A percentile compares a stretch with the other conserved stretches of the same genome.
Evolutionary conservation across 2,329 filamentous ascomycete genomes (phyloP).

Genomic region (Aquanectria penicillioides): DNA sequence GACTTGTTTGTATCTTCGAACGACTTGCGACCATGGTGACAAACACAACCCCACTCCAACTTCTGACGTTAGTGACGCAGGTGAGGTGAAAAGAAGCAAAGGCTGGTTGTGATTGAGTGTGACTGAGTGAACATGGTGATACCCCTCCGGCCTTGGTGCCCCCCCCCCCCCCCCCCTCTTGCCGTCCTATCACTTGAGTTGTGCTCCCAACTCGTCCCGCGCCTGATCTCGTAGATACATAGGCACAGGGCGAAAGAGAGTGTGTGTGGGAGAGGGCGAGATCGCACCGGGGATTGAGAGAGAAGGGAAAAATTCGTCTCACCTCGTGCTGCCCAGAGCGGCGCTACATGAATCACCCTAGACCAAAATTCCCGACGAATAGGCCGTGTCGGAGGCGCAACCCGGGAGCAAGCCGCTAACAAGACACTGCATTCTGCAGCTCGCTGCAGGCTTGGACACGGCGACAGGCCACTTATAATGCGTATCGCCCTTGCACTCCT

Average conservation of each 20-base stretch:
- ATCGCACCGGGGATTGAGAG: neutral
- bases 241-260: neutral
- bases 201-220: neutral
- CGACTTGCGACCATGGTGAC: neutral
- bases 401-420: slow-evolving; percentile 31
- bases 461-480: slow-evolving; percentile 34
- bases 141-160: neutral
- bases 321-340: slow-evolving; percentile 14
- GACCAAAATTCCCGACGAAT: slow-evolving; percentile 32
- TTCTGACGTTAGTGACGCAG: slow-evolving; percentile 21
- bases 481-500: slow-evolving; percentile 27
- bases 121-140: slow-evolving; percentile 4
- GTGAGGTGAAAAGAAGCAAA: slow-evolving; percentile 7
- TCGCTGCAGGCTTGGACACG: slow-evolving; percentile 29
- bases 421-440: slow-evolving; percentile 30
- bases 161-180: neutral
- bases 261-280: too few species aligned
- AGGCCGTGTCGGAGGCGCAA: slow-evolving; percentile 25
- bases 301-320: neutral
- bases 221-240: neutral
- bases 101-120: neutral
- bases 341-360: slow-evolving; percentile 27
- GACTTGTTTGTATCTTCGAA: slow-evolving; percentile 1
- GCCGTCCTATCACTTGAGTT: neutral
- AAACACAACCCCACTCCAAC: slow-evolving; percentile 15